Percentiles rank a stretch among this genome's conserved stretches.
Conservation (phyloP, 2,329 filamentous ascomycete species). For the Pezicula radicicola region DNA sequence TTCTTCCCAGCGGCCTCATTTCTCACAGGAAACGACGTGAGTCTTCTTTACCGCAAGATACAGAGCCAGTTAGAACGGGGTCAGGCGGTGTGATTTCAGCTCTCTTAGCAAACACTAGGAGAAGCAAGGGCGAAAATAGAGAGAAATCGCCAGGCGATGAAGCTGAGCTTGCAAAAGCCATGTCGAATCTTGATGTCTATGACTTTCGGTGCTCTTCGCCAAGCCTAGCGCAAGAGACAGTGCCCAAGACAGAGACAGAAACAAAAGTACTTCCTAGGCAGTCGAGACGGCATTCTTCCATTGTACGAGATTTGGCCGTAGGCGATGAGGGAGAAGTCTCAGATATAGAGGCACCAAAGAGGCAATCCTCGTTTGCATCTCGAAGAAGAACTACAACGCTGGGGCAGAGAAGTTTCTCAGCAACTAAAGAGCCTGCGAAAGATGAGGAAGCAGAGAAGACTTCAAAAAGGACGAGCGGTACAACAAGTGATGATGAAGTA, state of each 20-base stretch:
- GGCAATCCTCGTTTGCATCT: constrained; percentile 5
- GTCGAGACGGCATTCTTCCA: constrained; percentile 20
- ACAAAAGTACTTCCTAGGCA: constrained; percentile 15
- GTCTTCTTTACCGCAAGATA: constrained; percentile 23
- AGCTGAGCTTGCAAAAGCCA: constrained; percentile 11
- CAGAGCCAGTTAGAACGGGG: constrained; percentile 11
- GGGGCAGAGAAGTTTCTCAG: constrained; percentile 13
- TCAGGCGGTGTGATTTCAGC: constrained; percentile 24
- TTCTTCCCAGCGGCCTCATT: constrained; percentile 22
- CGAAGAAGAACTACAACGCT: constrained; percentile 27
- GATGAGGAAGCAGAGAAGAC: constrained; percentile 13
- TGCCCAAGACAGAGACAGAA: constrained; percentile 7
- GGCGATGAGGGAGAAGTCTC: constrained; percentile 20
- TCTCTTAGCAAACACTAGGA: constrained; percentile 25
- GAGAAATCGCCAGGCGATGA: constrained; percentile 15
- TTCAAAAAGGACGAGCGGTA: constrained; percentile 16
- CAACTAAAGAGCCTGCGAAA: constrained; percentile 7
- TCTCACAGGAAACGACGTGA: constrained; percentile 28
- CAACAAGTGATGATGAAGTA: constrained; percentile 10
- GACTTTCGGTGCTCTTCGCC: constrained; percentile 23
- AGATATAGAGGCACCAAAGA: constrained; percentile 17
- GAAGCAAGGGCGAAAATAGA: constrained; percentile 21
- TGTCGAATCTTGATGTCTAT: constrained; percentile 24
- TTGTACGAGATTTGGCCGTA: constrained; percentile 7
- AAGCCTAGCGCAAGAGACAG: constrained; percentile 8